phyloP scores from a whole-genome alignment of 73 alveolate genomes.

The Blepharisma japonicum region DNA sequence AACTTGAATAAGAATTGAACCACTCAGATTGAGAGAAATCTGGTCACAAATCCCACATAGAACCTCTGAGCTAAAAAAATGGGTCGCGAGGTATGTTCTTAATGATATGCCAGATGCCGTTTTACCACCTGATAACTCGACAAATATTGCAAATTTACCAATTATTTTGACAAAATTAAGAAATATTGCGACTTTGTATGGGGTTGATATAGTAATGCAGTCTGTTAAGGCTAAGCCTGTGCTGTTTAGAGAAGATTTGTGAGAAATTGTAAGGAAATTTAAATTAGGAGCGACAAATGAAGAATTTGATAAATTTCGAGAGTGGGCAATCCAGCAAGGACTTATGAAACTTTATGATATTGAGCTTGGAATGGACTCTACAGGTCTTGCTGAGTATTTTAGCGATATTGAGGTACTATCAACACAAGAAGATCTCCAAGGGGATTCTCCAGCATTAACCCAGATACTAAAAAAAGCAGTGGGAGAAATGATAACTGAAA shows the following conservation, averaged over 20 bases:
- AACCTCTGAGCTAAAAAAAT: not conserved
- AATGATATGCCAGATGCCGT: not conserved
- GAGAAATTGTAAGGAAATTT: not conserved
- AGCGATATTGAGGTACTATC: not conserved
- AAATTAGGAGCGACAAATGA: not conserved
- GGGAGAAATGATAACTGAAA: not conserved
- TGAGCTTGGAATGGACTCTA: not conserved
- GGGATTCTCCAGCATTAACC: not conserved
- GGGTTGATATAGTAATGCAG: not conserved
- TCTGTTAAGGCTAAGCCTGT: not conserved
- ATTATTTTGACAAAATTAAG: not conserved
- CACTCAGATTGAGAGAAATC: not conserved
- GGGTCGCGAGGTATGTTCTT: not conserved
- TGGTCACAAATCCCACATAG: conserved; percentile 4
- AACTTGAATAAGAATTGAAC: conserved; percentile 1
- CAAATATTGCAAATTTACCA: not conserved
- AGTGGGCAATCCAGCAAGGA: conserved; percentile 7
- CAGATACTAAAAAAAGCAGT: not conserved
- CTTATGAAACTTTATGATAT: not conserved
- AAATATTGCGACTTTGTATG: not conserved
- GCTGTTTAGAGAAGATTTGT: not conserved
- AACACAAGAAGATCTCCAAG: not conserved
- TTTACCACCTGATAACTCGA: not conserved
- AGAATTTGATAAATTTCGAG: conserved; percentile 18
- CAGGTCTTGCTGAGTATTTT: not conserved